Percentiles rank a stretch among this genome's conserved stretches.
Evolutionary conservation across 257 asterid genomes (phyloP).

Genomic region (Solanum pinnatisectum): DNA sequence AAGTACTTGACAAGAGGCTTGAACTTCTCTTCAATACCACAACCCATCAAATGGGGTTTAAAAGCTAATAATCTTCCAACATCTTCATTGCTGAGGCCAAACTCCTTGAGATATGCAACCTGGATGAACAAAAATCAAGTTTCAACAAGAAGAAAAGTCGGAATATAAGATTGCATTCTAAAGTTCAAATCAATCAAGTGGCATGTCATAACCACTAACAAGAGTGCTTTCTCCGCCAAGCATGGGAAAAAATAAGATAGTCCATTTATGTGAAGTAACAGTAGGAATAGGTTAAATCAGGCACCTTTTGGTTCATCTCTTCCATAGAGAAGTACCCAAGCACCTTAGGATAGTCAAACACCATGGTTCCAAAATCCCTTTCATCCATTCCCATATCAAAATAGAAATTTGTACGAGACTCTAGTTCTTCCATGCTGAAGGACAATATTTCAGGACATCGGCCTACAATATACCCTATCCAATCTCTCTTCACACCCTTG

Average conservation of each 20-base stretch:
- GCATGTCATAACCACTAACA: not conserved
- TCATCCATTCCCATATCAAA: conserved; percentile 64
- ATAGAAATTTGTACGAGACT: conserved; percentile 48
- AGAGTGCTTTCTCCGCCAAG: not conserved
- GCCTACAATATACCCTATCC: conserved; percentile 84
- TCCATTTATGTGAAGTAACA: not conserved
- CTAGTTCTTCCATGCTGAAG: conserved; percentile 68
- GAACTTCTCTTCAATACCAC: conserved; percentile 84
- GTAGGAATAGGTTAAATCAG: not conserved
- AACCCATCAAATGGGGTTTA: conserved; percentile 89
- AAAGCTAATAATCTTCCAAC: conserved; percentile 77
- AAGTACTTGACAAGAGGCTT: conserved; percentile 87
- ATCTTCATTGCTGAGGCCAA: conserved; percentile 65
- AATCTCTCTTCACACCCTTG: conserved; percentile 71
- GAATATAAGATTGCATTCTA: not conserved
- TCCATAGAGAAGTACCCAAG: conserved; percentile 75
- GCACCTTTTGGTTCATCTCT: conserved; percentile 91
- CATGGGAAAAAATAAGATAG: not conserved
- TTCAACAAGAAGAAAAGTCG: not conserved
- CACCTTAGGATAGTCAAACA: conserved; percentile 84
- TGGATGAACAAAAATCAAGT: conserved; percentile 10
- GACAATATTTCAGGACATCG: conserved; percentile 73
- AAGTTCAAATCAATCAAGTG: not conserved
- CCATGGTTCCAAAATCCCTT: conserved; percentile 92
- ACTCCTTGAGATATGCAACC: conserved; percentile 80